Percentiles rank a stretch among this genome's conserved stretches.
phyloP scores from a whole-genome alignment of 2,329 filamentous ascomycete genomes.

The Geosmithia putterillii region DNA sequence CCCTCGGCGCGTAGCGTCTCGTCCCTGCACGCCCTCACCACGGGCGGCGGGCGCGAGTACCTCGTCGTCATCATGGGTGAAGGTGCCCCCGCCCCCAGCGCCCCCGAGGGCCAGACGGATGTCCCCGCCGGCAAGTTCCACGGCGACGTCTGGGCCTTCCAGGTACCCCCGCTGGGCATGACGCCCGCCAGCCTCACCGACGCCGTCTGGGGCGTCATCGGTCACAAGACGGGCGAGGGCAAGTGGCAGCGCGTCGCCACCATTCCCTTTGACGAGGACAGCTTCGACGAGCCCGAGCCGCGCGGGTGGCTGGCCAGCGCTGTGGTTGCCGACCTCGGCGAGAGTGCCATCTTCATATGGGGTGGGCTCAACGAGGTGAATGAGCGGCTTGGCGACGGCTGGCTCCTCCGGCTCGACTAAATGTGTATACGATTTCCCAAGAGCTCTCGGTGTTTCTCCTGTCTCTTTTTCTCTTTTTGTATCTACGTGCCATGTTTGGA shows the following conservation, averaged over 20 bases:
- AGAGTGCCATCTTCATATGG: constrained; percentile 46
- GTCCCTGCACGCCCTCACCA: constrained; percentile 40
- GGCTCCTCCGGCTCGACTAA: constrained; percentile 46
- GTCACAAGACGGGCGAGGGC: constrained; percentile 43
- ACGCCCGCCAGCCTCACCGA: constrained; percentile 42
- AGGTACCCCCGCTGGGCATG: constrained; percentile 42
- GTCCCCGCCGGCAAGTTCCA: constrained; percentile 42
- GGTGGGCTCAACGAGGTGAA: constrained; percentile 44
- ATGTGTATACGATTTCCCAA: background rate
- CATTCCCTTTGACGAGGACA: constrained; percentile 35
- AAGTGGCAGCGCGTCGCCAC: constrained; percentile 39
- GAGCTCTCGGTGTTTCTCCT: background rate
- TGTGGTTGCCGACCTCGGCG: constrained; percentile 44
- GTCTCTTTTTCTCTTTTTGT: background rate
- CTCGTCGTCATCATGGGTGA: constrained; percentile 52
- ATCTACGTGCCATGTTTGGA: background rate
- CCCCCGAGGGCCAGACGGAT: constrained; percentile 34
- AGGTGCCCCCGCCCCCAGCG: constrained; percentile 31
- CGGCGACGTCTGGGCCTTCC: constrained; percentile 52
- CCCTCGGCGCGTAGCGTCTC: constrained; percentile 41
- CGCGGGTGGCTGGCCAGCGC: constrained; percentile 48
- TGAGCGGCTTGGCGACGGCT: constrained; percentile 45
- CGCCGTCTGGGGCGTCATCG: constrained; percentile 39
- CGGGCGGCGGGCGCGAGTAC: constrained; percentile 49
- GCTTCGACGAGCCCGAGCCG: constrained; percentile 32